These are phyloP conservation scores for Carpinus viminea DNA, from an alignment of 306 rosid species.

Conservation along the genomic window DNA sequence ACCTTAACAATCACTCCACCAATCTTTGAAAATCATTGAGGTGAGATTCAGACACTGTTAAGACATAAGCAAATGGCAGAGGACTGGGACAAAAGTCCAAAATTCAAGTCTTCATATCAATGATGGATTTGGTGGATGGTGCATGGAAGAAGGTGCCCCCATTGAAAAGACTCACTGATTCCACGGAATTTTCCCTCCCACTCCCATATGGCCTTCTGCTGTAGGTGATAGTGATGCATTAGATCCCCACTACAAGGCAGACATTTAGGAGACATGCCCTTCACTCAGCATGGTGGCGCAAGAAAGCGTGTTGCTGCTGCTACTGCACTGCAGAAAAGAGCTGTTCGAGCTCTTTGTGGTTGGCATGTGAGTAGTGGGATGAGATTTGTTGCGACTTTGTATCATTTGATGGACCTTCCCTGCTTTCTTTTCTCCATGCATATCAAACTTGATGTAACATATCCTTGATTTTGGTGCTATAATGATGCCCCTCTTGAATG, in stretches of 20 bases:
- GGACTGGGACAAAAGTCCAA: conserved; percentile 26
- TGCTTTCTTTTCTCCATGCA: conserved; percentile 19
- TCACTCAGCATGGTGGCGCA: conserved; percentile 18
- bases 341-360: conserved; percentile 7
- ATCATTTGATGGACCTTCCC: conserved; percentile 44
- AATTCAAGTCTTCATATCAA: conserved; percentile 31
- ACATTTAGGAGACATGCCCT: conserved; percentile 3
- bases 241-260: conserved; percentile 28
- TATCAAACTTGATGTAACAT: conserved; percentile 51
- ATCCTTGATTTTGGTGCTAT: conserved; percentile 46
- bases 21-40: no score
- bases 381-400: conserved; percentile 16
- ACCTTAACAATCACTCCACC: no score
- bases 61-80: conserved; percentile 22
- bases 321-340: background rate
- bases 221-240: conserved; percentile 33
- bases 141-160: conserved; percentile 23
- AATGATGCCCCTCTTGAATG: conserved; percentile 33
- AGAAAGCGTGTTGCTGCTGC: conserved; percentile 15
- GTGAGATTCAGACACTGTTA: no score
- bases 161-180: conserved; percentile 38
- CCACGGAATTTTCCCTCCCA: conserved; percentile 27
- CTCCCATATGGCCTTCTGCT: background rate
- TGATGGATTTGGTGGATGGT: conserved; percentile 37
- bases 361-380: conserved; percentile 1